A percentile compares a stretch with the other conserved stretches of the same genome.
These are phyloP conservation scores for Senna siamea DNA, from an alignment of 306 rosid species.

Conservation along the genomic window DNA sequence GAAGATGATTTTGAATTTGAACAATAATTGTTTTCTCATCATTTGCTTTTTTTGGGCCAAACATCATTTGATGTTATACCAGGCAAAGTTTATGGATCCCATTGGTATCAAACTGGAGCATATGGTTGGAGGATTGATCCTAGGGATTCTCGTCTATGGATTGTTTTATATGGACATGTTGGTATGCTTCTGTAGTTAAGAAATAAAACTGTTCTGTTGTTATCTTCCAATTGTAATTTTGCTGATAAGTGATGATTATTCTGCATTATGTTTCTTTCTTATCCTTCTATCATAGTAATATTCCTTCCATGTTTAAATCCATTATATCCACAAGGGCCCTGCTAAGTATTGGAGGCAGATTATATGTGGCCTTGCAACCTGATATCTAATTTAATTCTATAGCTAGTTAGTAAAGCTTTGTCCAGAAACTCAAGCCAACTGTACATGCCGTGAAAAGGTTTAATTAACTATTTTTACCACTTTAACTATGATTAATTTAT, in stretches of 20 bases:
- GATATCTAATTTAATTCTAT: neutral
- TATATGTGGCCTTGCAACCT: neutral
- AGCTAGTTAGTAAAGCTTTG: neutral
- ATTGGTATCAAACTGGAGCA: constrained; percentile 37
- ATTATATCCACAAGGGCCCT: neutral
- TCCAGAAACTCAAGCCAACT: too few relatives aligned
- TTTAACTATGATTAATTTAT: constrained; percentile 7
- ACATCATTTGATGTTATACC: constrained; percentile 38
- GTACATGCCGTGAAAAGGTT: neutral
- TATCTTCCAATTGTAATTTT: constrained; percentile 18
- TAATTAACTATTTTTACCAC: neutral
- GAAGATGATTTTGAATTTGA: constrained; percentile 13
- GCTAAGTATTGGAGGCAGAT: neutral
- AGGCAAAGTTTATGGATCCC: constrained; percentile 40
- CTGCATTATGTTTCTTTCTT: neutral
- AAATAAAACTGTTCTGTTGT: neutral
- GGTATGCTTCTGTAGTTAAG: constrained; percentile 45
- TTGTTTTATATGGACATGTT: constrained; percentile 55
- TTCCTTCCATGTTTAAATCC: constrained; percentile 1
- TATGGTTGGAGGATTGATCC: constrained; percentile 48
- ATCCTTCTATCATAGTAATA: neutral
- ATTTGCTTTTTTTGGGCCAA: neutral
- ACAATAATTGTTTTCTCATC: constrained; percentile 31
- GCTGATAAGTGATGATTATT: constrained; percentile 29
- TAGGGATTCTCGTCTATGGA: constrained; percentile 55